Evolutionary conservation across 2,329 filamentous ascomycete species (phyloP), one percentile per base, ranked within the genome.

Genomic region (Colletotrichum sp.): DNA sequence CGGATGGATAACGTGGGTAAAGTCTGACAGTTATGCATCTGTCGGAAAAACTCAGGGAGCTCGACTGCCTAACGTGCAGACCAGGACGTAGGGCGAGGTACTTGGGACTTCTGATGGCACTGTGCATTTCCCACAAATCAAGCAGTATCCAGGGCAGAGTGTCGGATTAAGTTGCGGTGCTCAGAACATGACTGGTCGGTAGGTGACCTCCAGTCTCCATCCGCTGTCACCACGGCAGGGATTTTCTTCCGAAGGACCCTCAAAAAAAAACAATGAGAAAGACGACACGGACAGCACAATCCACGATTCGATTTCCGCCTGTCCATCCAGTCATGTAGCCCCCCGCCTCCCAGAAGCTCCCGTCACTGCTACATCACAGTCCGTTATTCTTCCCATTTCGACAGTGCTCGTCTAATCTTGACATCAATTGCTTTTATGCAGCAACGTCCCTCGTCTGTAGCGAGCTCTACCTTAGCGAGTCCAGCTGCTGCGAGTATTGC

Each of bases 361-460:
- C 44, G 44, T 49, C 44, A 21, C 44, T 49, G 44, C 44, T 21
- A 49, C 44, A 49, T 49, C 44, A 60, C 69, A 68, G 73, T 68
- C 21, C 57, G 64, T 26, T 8, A 15, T 28, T 30, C 36, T 39
- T 73, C 73, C 64, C 59, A 32, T 36, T 62, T 49, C 49, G 44
- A 71, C 69, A 34, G 73, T 76, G 70, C 69, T 76, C 59, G 57
- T 76, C 34, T 73, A 64, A 64, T 65, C 13, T 75, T 24, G 24
- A 67, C 36, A 62, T 44, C 39, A 49, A 21, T 49, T 49, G 44
- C 18, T 49, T 49, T 49, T 49, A 49, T 49, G 44, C 44, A 49
- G 39, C n/a, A 49, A 21, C 44, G 44, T 49, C 44, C 44, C 44
- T 49, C 44, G 18, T 12, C 26, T 63, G 26, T 13, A 57, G 16